A percentile compares a stretch with the other conserved stretches of the same genome.
phyloP scores from a whole-genome alignment of 2,329 filamentous ascomycete species.

The Ascocoryne sarcoides region DNA sequence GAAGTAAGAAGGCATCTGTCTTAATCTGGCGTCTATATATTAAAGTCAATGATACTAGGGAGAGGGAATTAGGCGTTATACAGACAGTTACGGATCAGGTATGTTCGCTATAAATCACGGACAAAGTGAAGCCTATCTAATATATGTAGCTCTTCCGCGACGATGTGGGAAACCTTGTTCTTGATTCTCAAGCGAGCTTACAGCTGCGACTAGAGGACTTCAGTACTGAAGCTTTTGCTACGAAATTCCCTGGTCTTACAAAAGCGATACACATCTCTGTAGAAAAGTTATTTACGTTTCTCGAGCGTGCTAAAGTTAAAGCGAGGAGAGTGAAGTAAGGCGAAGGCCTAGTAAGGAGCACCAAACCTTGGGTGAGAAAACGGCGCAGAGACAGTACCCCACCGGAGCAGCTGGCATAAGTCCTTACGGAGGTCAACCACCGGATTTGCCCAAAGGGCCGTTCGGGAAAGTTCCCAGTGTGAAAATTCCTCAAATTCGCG shows the following conservation, averaged over 20 bases:
- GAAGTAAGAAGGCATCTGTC: slow-evolving; percentile 15
- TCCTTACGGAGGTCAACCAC: slow-evolving; percentile 2
- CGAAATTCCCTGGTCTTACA: slow-evolving; percentile 9
- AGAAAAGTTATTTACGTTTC: slow-evolving; percentile 8
- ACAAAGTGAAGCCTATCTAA: slow-evolving; percentile 4
- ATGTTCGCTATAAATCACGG: slow-evolving; percentile 2
- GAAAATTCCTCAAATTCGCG: slow-evolving; percentile 7
- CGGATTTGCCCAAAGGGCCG: slow-evolving; percentile 3
- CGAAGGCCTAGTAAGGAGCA: slow-evolving; percentile 7
- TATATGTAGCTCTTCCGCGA: slow-evolving; percentile 13
- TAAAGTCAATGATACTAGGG: slow-evolving; percentile 9
- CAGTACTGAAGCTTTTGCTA: slow-evolving; percentile 10
- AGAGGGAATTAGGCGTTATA: slow-evolving; percentile 14
- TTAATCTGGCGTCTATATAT: slow-evolving; percentile 14
- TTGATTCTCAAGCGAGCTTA: slow-evolving; percentile 10
- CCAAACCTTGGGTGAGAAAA: slow-evolving; percentile 14
- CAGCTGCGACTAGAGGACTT: slow-evolving; percentile 9
- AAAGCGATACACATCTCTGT: slow-evolving; percentile 10
- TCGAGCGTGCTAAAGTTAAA: slow-evolving; percentile 11
- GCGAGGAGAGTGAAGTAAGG: slow-evolving; percentile 13
- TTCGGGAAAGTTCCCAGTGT: slow-evolving; percentile 1
- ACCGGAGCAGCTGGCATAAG: slow-evolving; percentile 12
- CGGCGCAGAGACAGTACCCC: slow-evolving; percentile 15
- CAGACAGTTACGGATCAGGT: slow-evolving; percentile 14
- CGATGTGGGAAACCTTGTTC: slow-evolving; percentile 11